Base-by-base conservation (phyloP, 768 basidiomycete genomes). In the Rhizopogon sp. region DNA sequence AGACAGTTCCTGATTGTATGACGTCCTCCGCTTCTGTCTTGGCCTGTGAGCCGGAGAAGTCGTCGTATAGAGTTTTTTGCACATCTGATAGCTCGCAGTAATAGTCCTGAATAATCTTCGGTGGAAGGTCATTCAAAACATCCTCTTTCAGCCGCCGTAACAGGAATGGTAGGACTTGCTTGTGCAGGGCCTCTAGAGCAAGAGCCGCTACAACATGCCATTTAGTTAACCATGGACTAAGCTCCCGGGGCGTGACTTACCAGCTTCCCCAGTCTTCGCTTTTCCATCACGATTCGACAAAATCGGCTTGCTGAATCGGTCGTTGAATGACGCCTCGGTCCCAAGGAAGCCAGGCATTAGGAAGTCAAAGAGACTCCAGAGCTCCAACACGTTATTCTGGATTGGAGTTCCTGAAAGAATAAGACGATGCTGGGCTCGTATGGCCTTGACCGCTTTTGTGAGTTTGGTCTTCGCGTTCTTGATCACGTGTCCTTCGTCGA, bases 71-170 rank as follows among this genome's bases (percentile, higher is more conserved):
- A 57, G 84, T 78, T 68, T 93, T 94, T 73, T 99, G 97, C 17
- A 98, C 72, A 0, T 93, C 90, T 0, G 96, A 98, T 3, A 99
- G 80, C 66, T 98, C 96, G 76, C 95, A 98, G 66, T 98, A 95
- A 69, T 98, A 98, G 68, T 99, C 97, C 70, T 99, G 97, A 55
- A 99, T 98, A 70, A 99, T 99, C 75, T 99, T 98, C 3, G 97
- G 97, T 1, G 97, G 97, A 2, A 99, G 76, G 66, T 99, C 97
- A 58, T 92, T 74, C 54, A 99, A 75, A 29, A 99, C 97, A 65
- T 99, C 94, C 72, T 99, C 97, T 69, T 99, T 99, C 67, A 99
- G 74, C 22, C 97, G 87, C 41, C 97, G 91, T 14, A 99, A 79
- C 41, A 99, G 75, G 81, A 99, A 99, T 2, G 97, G 97, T n/a